Evolutionary conservation across 805 yeast genomes (phyloP).

Genomic region (Candida cerambycidarum): DNA sequence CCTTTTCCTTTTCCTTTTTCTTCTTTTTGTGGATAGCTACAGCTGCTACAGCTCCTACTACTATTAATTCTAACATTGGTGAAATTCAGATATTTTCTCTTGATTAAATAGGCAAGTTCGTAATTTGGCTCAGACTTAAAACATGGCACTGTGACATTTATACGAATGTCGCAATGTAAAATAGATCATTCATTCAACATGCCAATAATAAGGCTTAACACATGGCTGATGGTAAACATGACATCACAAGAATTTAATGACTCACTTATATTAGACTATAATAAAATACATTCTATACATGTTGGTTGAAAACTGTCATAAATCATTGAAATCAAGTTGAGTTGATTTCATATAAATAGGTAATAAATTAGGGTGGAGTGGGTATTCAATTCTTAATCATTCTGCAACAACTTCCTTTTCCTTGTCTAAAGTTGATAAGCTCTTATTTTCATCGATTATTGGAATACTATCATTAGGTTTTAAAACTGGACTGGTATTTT

Average conservation of each 20-base stretch:
- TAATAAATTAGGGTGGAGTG: too few relatives aligned
- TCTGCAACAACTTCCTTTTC: not conserved
- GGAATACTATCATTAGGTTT: constrained; percentile 11
- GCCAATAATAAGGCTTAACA: too few relatives aligned
- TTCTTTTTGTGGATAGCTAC: not conserved
- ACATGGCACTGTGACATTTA: too few relatives aligned
- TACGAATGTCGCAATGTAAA: too few relatives aligned
- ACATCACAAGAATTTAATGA: too few relatives aligned
- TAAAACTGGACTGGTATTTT: constrained; percentile 17
- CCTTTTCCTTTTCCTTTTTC: not conserved
- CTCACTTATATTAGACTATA: too few relatives aligned
- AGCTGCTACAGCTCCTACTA: not conserved
- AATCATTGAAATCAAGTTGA: constrained; percentile 4
- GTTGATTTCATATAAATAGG: constrained; percentile 1
- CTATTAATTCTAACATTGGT: not conserved
- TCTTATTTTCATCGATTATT: constrained; percentile 1
- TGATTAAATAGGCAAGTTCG: too few relatives aligned
- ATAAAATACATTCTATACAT: not conserved
- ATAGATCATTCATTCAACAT: too few relatives aligned
- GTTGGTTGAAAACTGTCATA: constrained; percentile 6
- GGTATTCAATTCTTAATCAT: not conserved
- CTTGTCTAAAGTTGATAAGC: not conserved
- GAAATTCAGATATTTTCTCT: not conserved
- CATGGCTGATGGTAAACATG: too few relatives aligned
- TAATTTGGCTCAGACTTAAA: too few relatives aligned